A percentile compares a stretch with the other conserved stretches of the same genome.
Evolutionary conservation across 257 asterid species (phyloP).

Genomic region (Galeopsis tetrahit): DNA sequence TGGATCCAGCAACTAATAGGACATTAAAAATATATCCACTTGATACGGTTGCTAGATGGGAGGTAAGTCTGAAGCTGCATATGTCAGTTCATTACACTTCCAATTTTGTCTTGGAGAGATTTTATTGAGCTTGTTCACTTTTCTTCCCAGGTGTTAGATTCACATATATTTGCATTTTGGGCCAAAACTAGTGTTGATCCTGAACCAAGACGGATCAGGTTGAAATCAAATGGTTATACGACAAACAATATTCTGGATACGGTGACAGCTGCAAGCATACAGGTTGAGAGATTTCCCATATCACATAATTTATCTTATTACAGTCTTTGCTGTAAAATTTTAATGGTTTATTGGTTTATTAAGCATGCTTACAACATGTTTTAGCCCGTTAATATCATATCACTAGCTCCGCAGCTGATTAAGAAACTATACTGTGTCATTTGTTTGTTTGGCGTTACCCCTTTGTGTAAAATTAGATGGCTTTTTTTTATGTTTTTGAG

Average conservation of each 20-base stretch:
- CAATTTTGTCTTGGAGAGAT: background rate
- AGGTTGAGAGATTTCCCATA: constrained; percentile 46
- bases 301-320: constrained; percentile 19
- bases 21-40: constrained; percentile 70
- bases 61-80: constrained; percentile 50
- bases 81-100: constrained; percentile 15
- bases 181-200: constrained; percentile 67
- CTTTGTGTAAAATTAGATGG: constrained; percentile 13
- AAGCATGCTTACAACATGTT: constrained; percentile 16
- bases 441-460: constrained; percentile 1
- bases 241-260: constrained; percentile 81
- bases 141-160: constrained; percentile 68
- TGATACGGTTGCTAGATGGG: constrained; percentile 70
- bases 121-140: constrained; percentile 12
- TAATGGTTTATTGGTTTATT: constrained; percentile 8
- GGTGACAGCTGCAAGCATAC: constrained; percentile 90
- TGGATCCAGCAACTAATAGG: constrained; percentile 72
- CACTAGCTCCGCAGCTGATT: background rate
- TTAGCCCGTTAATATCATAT: background rate
- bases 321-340: background rate
- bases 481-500: background rate
- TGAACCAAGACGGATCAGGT: constrained; percentile 74
- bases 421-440: background rate
- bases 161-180: constrained; percentile 89
- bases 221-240: constrained; percentile 84